Evolutionary conservation across 306 rosid species (phyloP).

Genomic region (Trifolium pratense): DNA sequence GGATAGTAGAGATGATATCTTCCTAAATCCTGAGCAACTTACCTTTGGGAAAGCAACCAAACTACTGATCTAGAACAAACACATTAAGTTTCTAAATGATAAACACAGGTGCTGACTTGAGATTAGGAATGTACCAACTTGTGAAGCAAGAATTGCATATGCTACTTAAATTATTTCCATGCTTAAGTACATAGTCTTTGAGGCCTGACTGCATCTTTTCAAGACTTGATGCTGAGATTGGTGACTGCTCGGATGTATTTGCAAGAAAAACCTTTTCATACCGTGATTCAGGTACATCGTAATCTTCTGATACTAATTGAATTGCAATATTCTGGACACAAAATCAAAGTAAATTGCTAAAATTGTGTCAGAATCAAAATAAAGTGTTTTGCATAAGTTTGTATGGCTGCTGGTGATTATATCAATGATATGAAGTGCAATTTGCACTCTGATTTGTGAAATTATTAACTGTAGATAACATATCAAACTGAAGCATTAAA

Average conservation of each 20-base stretch:
- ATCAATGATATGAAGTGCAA: constrained; percentile 20
- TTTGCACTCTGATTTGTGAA: constrained; percentile 27
- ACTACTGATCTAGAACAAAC: constrained; percentile 36
- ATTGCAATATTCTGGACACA: constrained; percentile 66
- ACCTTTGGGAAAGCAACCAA: constrained; percentile 30
- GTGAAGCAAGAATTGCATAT: constrained; percentile 68
- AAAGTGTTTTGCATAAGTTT: constrained; percentile 26
- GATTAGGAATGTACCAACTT: constrained; percentile 56
- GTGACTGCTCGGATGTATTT: constrained; percentile 49
- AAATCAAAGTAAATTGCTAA: constrained; percentile 36
- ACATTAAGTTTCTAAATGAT: constrained; percentile 32
- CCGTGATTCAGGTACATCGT: constrained; percentile 57
- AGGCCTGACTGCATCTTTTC: constrained; percentile 76
- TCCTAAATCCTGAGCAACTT: constrained; percentile 9
- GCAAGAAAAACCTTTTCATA: constrained; percentile 62
- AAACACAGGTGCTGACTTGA: constrained; percentile 33
- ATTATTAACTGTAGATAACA: constrained; percentile 2
- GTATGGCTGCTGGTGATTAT: constrained; percentile 11
- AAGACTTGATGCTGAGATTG: constrained; percentile 62
- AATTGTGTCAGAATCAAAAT: constrained; percentile 35
- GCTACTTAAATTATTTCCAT: constrained; percentile 58
- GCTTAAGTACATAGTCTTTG: constrained; percentile 74
- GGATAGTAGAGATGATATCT: constrained; percentile 25
- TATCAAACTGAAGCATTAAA: not conserved
- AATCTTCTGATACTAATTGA: constrained; percentile 64